These are phyloP conservation scores for Phytophthora multivora DNA, from an alignment of 352 stramenopile genomes.

Conservation along the genomic window DNA sequence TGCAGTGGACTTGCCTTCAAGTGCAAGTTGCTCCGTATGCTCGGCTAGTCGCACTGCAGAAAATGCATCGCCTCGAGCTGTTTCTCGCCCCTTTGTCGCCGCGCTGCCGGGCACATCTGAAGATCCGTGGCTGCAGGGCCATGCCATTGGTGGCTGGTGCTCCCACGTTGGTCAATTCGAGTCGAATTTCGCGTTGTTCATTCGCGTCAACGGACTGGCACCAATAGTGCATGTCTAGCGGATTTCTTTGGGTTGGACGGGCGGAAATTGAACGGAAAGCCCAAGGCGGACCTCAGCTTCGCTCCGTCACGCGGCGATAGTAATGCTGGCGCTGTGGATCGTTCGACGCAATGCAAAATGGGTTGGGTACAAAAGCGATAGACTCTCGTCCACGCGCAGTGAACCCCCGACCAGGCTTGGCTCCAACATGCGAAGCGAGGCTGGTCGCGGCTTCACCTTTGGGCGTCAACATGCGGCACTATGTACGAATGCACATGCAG, in stretches of 20 bases:
- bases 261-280: not conserved
- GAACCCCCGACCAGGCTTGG: conserved; percentile 15
- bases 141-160: not conserved
- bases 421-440: conserved; percentile 1
- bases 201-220: conserved; percentile 5
- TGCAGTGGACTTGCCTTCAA: conserved; percentile 15
- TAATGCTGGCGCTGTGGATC: conserved; percentile 2
- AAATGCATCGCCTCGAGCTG: not conserved
- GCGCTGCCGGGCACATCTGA: conserved; percentile 2
- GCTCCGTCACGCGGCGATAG: not conserved
- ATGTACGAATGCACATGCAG: too few relatives aligned
- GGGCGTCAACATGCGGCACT: conserved; percentile 8
- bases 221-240: not conserved
- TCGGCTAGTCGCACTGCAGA: not conserved
- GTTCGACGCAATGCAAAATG: conserved; percentile 5
- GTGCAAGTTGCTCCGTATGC: conserved; percentile 12
- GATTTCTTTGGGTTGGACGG: not conserved
- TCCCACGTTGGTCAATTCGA: not conserved
- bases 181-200: conserved; percentile 3
- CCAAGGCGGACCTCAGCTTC: not conserved
- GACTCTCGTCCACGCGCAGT: not conserved
- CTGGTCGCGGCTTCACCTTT: conserved; percentile 21
- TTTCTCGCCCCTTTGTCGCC: not conserved
- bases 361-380: conserved; percentile 20
- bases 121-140: not conserved